Evolutionary conservation across 192 early-diverging fungal species (phyloP).

Genomic region (Gamsiella multidivaricata): DNA sequence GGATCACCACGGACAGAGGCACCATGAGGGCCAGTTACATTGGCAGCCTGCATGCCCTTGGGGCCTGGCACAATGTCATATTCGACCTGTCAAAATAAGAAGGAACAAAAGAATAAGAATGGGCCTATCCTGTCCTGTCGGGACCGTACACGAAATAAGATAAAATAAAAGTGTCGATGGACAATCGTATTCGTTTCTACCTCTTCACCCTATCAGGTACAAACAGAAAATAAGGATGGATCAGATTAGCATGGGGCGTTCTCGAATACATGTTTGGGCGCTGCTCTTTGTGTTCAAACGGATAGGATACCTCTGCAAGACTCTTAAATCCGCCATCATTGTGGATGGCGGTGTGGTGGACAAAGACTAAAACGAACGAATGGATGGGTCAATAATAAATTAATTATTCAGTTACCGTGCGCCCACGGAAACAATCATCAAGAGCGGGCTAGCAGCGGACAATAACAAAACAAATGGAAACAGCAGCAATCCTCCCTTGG

Average conservation of each 20-base stretch:
- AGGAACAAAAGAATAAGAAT: neutral
- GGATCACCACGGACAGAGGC: slow-evolving; percentile 81
- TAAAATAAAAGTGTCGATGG: too few species aligned
- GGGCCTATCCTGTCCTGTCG: too few species aligned
- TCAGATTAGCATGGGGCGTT: slow-evolving; percentile 6
- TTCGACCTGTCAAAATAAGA: slow-evolving; percentile 65
- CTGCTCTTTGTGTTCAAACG: neutral
- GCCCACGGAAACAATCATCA: too few species aligned
- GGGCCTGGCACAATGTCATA: slow-evolving; percentile 77
- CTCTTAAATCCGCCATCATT: slow-evolving; percentile 85
- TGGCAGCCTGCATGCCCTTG: slow-evolving; percentile 87
- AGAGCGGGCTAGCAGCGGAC: too few species aligned
- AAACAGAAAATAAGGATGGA: slow-evolving; percentile 13
- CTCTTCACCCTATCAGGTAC: slow-evolving; percentile 59
- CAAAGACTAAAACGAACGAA: too few species aligned
- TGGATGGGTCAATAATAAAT: neutral
- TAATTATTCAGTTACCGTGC: neutral
- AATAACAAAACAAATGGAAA: too few species aligned
- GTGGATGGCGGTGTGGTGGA: slow-evolving; percentile 83
- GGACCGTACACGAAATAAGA: neutral
- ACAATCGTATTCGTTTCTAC: too few species aligned
- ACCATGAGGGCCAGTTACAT: slow-evolving; percentile 82
- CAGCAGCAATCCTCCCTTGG: too few species aligned
- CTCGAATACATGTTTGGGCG: too few species aligned
- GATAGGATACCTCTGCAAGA: slow-evolving; percentile 68